phyloP scores from a whole-genome alignment of 2,329 filamentous ascomycete species.

The Botrytis medusae region DNA sequence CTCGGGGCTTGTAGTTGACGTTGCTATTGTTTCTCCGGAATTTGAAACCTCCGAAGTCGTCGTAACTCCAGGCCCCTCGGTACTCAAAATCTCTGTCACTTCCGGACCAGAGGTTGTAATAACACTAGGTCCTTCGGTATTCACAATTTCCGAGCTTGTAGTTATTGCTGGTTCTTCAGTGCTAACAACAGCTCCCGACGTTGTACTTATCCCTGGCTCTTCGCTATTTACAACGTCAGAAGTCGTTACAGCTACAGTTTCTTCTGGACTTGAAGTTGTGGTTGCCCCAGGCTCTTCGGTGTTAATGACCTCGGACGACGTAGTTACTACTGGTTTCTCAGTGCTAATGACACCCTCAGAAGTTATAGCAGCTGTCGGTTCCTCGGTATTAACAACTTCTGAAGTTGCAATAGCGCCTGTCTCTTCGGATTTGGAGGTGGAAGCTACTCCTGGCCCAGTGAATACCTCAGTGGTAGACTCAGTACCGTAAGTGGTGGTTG shows the following conservation, averaged over 20 bases:
- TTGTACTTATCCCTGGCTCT: neutral
- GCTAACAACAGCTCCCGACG: neutral
- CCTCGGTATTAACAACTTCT: neutral
- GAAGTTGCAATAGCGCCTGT: neutral
- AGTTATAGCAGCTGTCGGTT: neutral
- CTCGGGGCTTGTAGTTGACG: too few species aligned
- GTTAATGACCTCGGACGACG: neutral
- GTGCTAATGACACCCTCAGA: neutral
- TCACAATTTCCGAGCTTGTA: neutral
- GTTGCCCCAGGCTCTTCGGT: neutral
- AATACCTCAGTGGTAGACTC: neutral
- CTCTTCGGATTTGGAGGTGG: neutral
- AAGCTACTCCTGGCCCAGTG: neutral
- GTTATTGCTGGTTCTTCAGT: neutral
- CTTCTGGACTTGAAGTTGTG: too few species aligned
- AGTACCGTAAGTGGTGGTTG: neutral
- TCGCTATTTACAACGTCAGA: neutral
- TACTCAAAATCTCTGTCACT: neutral
- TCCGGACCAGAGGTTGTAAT: neutral
- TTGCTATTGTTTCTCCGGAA: neutral
- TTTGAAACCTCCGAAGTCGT: neutral
- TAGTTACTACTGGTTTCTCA: neutral
- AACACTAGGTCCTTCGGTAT: neutral
- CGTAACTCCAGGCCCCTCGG: neutral
- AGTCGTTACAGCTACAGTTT: neutral